Conservation (phyloP, 306 rosid genomes). For the Castanopsis chinensis region DNA sequence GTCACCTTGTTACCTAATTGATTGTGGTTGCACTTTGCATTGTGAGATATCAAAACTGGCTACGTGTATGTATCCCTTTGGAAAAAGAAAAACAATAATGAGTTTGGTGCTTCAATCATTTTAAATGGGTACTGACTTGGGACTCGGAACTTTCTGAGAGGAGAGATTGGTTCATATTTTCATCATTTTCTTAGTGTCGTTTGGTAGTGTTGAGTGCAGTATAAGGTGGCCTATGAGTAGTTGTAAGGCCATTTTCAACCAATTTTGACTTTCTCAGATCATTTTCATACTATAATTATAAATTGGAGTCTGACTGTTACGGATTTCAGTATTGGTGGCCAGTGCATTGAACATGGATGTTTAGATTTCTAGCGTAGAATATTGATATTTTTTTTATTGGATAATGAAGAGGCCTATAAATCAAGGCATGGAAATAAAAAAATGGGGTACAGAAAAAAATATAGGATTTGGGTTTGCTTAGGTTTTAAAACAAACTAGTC, state of each 20-base stretch:
- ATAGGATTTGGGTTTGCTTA: too few species aligned
- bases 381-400: too few species aligned
- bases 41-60: constrained; percentile 4
- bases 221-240: too few species aligned
- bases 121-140: too few species aligned
- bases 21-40: constrained; percentile 22
- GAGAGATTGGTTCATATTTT: constrained; percentile 16
- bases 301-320: background rate
- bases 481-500: too few species aligned
- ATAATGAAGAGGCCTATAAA: too few species aligned
- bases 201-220: too few species aligned
- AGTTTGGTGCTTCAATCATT: too few species aligned
- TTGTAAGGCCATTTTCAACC: too few species aligned
- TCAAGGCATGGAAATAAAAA: background rate
- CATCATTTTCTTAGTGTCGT: constrained; percentile 11
- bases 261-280: too few species aligned
- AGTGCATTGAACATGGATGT: background rate
- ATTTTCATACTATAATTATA: background rate
- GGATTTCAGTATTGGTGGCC: constrained; percentile 5
- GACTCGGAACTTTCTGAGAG: too few species aligned
- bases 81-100: background rate
- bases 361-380: too few species aligned
- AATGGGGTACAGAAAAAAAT: background rate
- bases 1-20: constrained; percentile 36
- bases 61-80: background rate